Evolutionary conservation across 2,329 filamentous ascomycete genomes (phyloP).

Genomic region (Exophiala xenobiotica): DNA sequence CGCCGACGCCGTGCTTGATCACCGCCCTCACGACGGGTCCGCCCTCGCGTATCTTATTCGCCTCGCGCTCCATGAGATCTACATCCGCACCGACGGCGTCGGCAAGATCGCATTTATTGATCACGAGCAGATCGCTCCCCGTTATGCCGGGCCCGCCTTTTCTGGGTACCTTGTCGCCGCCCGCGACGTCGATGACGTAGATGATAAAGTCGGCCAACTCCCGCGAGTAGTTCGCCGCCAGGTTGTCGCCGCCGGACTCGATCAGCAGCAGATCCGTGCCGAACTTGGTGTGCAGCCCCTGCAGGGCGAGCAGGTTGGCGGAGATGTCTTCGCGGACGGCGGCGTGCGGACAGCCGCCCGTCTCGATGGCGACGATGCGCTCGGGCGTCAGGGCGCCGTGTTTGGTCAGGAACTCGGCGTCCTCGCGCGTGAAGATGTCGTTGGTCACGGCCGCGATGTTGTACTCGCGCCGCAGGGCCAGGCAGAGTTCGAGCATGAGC

Average conservation of each 20-base stretch:
- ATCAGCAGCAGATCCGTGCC: slow-evolving; percentile 83
- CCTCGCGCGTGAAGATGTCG: slow-evolving; percentile 60
- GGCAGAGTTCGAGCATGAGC: slow-evolving; percentile 90
- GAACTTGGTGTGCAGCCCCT: slow-evolving; percentile 81
- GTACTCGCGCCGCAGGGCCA: slow-evolving; percentile 74
- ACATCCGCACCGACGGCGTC: slow-evolving; percentile 88
- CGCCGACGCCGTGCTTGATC: slow-evolving; percentile 86
- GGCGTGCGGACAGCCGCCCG: slow-evolving; percentile 93
- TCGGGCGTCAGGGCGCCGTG: slow-evolving; percentile 77
- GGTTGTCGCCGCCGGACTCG: slow-evolving; percentile 92
- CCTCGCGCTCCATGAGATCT: slow-evolving; percentile 90
- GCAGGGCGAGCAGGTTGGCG: slow-evolving; percentile 86
- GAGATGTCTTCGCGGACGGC: slow-evolving; percentile 96
- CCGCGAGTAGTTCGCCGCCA: slow-evolving; percentile 92
- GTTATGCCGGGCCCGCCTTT: slow-evolving; percentile 98
- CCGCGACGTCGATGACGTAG: slow-evolving; percentile 96
- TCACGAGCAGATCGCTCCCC: slow-evolving; percentile 86
- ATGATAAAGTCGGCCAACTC: slow-evolving; percentile 97
- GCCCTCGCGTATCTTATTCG: slow-evolving; percentile 90
- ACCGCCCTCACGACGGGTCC: slow-evolving; percentile 95
- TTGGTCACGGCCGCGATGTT: slow-evolving; percentile 86
- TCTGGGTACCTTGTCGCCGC: slow-evolving; percentile 92
- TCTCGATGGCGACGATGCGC: slow-evolving; percentile 94
- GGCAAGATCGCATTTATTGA: slow-evolving; percentile 97
- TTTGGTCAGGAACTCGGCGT: slow-evolving; percentile 93